Evolutionary conservation across 768 basidiomycete species (phyloP), one percentile per base, ranked within the genome.

Genomic region (Baorangia bicolor): DNA sequence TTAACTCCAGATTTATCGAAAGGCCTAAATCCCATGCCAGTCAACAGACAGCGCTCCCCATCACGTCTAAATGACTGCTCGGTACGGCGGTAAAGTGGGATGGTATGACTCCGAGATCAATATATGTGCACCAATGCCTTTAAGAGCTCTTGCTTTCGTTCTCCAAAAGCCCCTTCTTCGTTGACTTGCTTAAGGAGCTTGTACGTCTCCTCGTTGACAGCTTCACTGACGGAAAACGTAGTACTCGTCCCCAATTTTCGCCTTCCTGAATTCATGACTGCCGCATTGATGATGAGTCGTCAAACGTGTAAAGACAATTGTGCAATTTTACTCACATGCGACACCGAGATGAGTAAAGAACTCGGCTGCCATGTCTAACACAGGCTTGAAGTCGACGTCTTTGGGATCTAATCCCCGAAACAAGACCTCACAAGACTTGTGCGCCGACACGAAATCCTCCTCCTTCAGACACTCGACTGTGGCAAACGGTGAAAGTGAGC

Each of bases 61-160:
- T 57, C 56, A 20, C 45, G 56, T 51, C 28, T 54, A 4, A 51
- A 51, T 18, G 31, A 51, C 53, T 54, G 20, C n/a, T n/a, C n/a
- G 40, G 5, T 10, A 34, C 5, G 12, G 5, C 12, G 5, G 12
- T 47, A 12, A n/a, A 47, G 23, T n/a, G 30, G 14, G 39, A 53
- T 20, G 12, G 21, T 37, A 47, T 30, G 9, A 1, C 31, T 31
- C 18, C 27, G 4, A 56, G n/a, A n/a, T 35, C n/a, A 41, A 41
- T 41, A 35, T 55, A 41, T 35, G 11, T 44, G 12, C 30, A 57
- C 56, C 56, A 57, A 37, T 42, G n/a, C 25, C 40, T 55, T 55
- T 12, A 55, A 53, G 34, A 23, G 3, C 12, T n/a, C 27, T 43
- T 53, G 40, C 1, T 42, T 35, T 47, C 34, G 44, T 37, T 14